phyloP scores from a whole-genome alignment of 768 basidiomycete species.

The Inosperma sp. region DNA sequence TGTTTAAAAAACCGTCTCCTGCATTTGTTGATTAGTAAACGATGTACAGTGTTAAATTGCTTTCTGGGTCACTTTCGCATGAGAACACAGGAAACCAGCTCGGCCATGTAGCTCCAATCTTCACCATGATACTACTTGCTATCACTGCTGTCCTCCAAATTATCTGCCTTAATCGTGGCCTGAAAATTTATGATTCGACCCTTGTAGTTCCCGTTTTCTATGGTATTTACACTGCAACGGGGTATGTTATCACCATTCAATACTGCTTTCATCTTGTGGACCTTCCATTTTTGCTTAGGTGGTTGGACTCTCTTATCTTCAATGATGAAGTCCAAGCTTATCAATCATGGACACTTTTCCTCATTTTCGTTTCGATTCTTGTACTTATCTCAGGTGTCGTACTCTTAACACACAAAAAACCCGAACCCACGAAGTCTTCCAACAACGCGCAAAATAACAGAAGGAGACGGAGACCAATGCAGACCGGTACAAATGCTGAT shows the following conservation, averaged over 20 bases:
- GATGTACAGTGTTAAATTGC: conserved; percentile 62
- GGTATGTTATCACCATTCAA: conserved; percentile 38
- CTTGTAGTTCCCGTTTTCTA: conserved; percentile 94
- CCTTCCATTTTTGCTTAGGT: conserved; percentile 26
- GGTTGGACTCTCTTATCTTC: conserved; percentile 60
- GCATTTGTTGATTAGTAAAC: not conserved
- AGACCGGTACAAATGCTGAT: conserved; percentile 11
- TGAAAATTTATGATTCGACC: conserved; percentile 88
- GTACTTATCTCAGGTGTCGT: conserved; percentile 89
- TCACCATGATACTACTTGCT: conserved; percentile 63
- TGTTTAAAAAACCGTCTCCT: not conserved
- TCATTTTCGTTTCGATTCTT: conserved; percentile 82
- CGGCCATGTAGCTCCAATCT: conserved; percentile 73
- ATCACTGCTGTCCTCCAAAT: conserved; percentile 86
- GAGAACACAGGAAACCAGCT: conserved; percentile 86
- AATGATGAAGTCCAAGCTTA: conserved; percentile 85
- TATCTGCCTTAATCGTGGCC: conserved; percentile 82
- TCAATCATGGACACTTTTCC: conserved; percentile 81
- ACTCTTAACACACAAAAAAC: conserved; percentile 90
- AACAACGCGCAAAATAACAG: conserved; percentile 27
- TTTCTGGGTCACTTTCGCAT: conserved; percentile 72
- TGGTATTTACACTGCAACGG: conserved; percentile 82
- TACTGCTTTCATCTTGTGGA: conserved; percentile 6
- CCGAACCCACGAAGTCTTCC: conserved; percentile 47
- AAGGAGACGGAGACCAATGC: conserved; percentile 12